phyloP scores from a whole-genome alignment of 2,329 filamentous ascomycete species.

The Fusarium sp. region DNA sequence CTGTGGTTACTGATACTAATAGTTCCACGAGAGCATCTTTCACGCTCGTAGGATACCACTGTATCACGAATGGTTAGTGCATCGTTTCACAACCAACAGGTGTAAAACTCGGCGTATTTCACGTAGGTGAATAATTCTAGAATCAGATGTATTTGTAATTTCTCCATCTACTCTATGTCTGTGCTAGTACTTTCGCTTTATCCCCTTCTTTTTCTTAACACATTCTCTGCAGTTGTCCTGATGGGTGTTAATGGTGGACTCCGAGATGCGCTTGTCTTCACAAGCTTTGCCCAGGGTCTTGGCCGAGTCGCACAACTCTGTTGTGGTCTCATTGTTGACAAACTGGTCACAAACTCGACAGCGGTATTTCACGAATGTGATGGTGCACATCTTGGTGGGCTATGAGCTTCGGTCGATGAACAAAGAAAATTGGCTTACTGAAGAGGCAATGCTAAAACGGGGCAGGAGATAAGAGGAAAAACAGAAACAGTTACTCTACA shows the following conservation, averaged over 20 bases:
- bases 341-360: constrained; percentile 1
- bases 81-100: not conserved
- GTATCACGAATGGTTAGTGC: not conserved
- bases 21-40: not conserved
- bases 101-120: not conserved
- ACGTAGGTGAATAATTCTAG: not conserved
- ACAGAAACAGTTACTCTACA: no score
- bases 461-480: no score
- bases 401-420: no score
- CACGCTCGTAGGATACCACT: not conserved
- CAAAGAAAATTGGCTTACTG: no score
- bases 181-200: not conserved
- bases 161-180: no score
- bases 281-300: not conserved
- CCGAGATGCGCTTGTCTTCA: not conserved
- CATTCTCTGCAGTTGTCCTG: constrained; percentile 1
- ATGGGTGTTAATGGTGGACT: not conserved
- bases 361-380: constrained; percentile 5
- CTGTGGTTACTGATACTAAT: no score
- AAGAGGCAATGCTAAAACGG: no score
- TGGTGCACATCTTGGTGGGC: not conserved
- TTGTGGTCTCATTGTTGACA: not conserved
- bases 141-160: not conserved
- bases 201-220: not conserved
- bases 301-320: not conserved